These are phyloP conservation scores for Starmerella potacharoeniae DNA, from an alignment of 805 yeast species.

Conservation along the genomic window DNA sequence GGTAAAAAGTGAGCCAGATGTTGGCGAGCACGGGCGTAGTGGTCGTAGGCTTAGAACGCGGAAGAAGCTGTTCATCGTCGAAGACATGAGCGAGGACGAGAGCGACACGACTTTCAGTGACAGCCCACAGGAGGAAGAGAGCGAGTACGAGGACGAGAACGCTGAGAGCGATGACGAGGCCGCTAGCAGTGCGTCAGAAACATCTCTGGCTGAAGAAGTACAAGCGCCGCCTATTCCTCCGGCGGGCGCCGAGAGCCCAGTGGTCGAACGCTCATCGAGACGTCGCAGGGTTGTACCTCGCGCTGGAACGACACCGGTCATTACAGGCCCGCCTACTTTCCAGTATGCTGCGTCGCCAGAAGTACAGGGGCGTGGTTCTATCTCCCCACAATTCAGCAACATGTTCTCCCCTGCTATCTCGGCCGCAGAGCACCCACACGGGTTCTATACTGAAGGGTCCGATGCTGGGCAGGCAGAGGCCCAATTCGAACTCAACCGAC, in stretches of 20 bases:
- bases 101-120: neutral
- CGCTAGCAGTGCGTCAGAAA: neutral
- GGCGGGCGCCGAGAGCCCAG: neutral
- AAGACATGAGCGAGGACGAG: neutral
- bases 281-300: neutral
- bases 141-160: neutral
- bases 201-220: neutral
- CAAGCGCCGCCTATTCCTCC: neutral
- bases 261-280: neutral
- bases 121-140: neutral
- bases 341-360: too few species aligned
- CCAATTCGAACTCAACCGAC: too few species aligned
- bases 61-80: neutral
- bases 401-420: too few species aligned
- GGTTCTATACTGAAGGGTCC: too few species aligned
- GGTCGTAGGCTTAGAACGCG: neutral
- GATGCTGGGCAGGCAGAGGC: too few species aligned
- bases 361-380: too few species aligned
- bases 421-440: too few species aligned
- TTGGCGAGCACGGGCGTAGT: neutral
- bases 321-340: too few species aligned
- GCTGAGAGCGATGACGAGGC: neutral
- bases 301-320: too few species aligned
- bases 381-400: too few species aligned
- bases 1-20: neutral